Evolutionary conservation across 1,284 basidiomycete genomes (phyloP).

Genomic region (Ustilago shanxiensis): DNA sequence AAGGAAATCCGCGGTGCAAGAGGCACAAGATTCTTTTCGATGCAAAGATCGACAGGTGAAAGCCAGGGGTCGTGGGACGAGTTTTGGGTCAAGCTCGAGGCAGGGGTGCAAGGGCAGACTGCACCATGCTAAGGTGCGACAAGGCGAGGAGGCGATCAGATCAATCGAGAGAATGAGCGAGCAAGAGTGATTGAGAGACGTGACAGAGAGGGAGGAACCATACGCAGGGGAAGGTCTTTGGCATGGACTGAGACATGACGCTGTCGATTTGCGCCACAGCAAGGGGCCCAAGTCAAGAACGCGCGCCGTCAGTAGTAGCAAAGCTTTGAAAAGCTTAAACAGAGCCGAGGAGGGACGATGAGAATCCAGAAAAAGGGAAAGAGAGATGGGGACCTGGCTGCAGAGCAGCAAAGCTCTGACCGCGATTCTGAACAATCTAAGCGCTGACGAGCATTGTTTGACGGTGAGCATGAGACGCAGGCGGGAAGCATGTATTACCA

Average conservation of each 20-base stretch:
- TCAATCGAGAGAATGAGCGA: background rate
- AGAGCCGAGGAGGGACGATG: background rate
- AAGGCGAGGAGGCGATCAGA: conserved; percentile 12
- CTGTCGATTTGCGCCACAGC: conserved; percentile 17
- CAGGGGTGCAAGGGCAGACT: conserved; percentile 19
- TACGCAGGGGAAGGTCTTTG: conserved; percentile 18
- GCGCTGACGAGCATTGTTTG: conserved; percentile 18
- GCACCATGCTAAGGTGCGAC: conserved; percentile 14
- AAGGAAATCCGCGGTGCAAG: background rate
- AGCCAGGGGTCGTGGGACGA: conserved; percentile 27
- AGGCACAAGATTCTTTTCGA: background rate
- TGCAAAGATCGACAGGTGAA: conserved; percentile 14
- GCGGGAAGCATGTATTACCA: no score
- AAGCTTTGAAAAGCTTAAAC: background rate
- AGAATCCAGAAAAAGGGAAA: background rate
- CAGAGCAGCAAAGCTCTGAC: background rate
- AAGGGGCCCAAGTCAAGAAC: conserved; percentile 11
- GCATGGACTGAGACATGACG: conserved; percentile 28
- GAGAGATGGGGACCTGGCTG: background rate
- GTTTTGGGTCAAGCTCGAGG: conserved; percentile 29
- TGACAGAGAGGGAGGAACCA: background rate
- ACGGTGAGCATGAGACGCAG: conserved; percentile 15
- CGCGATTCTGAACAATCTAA: conserved; percentile 6
- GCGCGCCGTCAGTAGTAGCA: background rate
- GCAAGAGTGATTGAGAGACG: no score